These are phyloP conservation scores for Fraxinus cuspidata DNA, from an alignment of 257 asterid species.

Conservation along the genomic window DNA sequence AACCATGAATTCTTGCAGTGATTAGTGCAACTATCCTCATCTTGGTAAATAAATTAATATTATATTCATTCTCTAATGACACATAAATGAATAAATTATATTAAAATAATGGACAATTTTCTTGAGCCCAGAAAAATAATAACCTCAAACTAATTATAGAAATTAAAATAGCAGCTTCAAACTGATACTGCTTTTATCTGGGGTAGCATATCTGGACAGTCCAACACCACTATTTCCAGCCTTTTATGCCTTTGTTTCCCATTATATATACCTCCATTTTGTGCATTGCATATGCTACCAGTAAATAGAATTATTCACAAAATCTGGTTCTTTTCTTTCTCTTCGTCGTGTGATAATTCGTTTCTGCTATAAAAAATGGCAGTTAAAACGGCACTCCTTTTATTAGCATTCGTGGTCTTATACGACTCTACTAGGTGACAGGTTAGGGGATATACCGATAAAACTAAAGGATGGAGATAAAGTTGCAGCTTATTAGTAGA, in stretches of 20 bases:
- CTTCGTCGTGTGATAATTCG: not conserved
- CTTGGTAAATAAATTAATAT: not conserved
- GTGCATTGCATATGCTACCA: not conserved
- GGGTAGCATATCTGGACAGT: too few relatives aligned
- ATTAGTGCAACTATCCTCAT: not conserved
- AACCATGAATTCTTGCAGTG: constrained; percentile 12
- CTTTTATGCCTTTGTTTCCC: constrained; percentile 28
- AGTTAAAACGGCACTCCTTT: constrained; percentile 24
- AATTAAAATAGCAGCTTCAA: too few relatives aligned
- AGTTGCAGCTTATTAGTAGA: too few relatives aligned
- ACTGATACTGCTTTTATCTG: too few relatives aligned
- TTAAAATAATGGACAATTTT: not conserved
- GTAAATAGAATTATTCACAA: not conserved
- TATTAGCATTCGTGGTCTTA: constrained; percentile 23
- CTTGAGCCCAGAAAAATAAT: not conserved
- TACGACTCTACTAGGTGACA: too few relatives aligned
- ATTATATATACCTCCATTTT: constrained; percentile 19
- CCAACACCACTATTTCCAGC: constrained; percentile 7
- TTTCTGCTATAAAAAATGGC: constrained; percentile 26
- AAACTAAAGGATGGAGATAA: too few relatives aligned
- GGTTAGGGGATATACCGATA: too few relatives aligned
- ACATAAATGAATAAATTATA: not conserved
- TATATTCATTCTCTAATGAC: not conserved
- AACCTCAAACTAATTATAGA: too few relatives aligned
- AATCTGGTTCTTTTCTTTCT: not conserved